phyloP scores from a whole-genome alignment of 1,284 basidiomycete genomes.

The Austroboletus niveus region DNA sequence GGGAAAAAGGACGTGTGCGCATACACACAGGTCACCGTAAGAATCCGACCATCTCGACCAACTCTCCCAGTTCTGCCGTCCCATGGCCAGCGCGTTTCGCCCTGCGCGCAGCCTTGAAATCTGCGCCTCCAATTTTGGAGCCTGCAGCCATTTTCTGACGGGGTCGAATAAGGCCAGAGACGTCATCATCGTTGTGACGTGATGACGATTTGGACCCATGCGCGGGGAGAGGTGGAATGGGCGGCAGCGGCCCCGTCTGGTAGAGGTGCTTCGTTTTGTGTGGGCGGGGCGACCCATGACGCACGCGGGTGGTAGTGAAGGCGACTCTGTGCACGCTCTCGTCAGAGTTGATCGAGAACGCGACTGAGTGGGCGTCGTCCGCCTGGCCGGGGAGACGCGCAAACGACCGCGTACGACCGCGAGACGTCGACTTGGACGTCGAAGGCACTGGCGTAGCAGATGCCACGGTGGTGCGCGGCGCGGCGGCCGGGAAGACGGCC shows the following conservation, averaged over 20 bases:
- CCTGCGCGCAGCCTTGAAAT: constrained; percentile 30
- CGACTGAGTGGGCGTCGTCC: constrained; percentile 25
- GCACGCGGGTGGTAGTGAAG: constrained; percentile 18
- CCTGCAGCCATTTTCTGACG: constrained; percentile 25
- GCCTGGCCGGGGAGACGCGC: background rate
- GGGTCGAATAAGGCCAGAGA: constrained; percentile 17
- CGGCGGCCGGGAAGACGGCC: constrained; percentile 49
- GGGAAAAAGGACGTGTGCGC: background rate
- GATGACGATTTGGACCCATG: constrained; percentile 4
- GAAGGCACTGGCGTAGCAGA: background rate
- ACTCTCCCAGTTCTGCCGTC: constrained; percentile 19
- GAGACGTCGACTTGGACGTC: background rate
- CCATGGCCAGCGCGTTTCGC: constrained; percentile 18
- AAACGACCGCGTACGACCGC: constrained; percentile 6
- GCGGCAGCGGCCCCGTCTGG: constrained; percentile 21
- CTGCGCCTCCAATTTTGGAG: constrained; percentile 26
- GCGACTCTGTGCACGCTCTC: constrained; percentile 26
- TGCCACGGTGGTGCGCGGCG: constrained; percentile 9
- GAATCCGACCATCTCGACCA: constrained; percentile 32
- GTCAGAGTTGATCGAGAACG: constrained; percentile 31
- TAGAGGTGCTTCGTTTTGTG: constrained; percentile 14
- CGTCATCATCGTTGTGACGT: constrained; percentile 3
- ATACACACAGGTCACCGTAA: background rate
- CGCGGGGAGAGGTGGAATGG: constrained; percentile 20
- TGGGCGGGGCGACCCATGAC: constrained; percentile 8